Evolutionary conservation across 208 protist genomes (phyloP), one percentile per base, ranked within the genome.

Genomic region (Trypanosoma melophagium): DNA sequence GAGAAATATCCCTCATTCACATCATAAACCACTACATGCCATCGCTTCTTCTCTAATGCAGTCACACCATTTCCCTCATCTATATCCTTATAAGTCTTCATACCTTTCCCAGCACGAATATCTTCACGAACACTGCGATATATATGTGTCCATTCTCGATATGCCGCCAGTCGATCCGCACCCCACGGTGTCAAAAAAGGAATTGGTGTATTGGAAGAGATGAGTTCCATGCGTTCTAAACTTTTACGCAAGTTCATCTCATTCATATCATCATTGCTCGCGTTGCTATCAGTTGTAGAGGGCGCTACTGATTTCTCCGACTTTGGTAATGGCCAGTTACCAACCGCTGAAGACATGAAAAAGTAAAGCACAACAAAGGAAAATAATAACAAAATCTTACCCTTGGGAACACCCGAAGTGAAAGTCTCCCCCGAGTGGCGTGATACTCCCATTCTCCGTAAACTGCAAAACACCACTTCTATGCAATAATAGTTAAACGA

Each of bases 121-220:
- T 59, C 38, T 28, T 9, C 24, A 10, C 58, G 45, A 19, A 81
- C 57, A 52, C 70, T 78, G 28, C 66, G 58, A 49, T 84, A 84
- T 38, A 84, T 59, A 10, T 70, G 67, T 19, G 57, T 64, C 74
- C 79, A 84, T 68, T 73, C 56, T 38, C 61, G 64, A 24, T 78
- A 70, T 8, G 78, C 38, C 0, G 45, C 57, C 0, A 71, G 66
- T n/a, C 64, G 55, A 5, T 72, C 57, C 1, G 25, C 58, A 19
- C 71, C 62, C 79, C 79, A 84, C 13, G 67, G 79, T 0, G 14
- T 31, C 19, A 77, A 44, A 51, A 79, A 84, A 10, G 79, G 79
- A 10, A 80, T 70, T 16, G 61, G 40, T 24, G 58, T 49, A 0
- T 55, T 65, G 2, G 57, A 41, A 16, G 19, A 53, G 14, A 80